These are phyloP conservation scores for Phialophora macrospora DNA, from an alignment of 2,329 filamentous ascomycete genomes.

Conservation along the genomic window DNA sequence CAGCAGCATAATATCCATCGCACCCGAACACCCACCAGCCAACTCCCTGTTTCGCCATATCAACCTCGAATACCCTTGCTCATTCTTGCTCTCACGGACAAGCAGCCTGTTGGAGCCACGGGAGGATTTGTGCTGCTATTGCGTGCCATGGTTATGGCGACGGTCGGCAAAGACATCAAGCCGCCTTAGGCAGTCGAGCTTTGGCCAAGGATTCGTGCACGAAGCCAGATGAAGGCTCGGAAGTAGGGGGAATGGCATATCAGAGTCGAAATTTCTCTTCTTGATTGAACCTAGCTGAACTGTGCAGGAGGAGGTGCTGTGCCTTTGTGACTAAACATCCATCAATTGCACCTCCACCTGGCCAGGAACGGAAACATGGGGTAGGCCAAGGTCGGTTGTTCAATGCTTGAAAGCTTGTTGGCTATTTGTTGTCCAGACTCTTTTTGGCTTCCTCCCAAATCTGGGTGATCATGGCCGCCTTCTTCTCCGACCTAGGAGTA, in stretches of 20 bases:
- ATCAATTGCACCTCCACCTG: background rate
- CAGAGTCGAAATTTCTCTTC: background rate
- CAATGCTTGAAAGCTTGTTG: background rate
- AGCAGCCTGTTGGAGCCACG: background rate
- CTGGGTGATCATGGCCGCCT: conserved; percentile 25
- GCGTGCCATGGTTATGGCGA: background rate
- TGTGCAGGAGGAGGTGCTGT: background rate
- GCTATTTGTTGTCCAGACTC: conserved; percentile 13
- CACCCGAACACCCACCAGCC: background rate
- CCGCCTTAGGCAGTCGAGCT: background rate
- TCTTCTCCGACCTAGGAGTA: conserved; percentile 24
- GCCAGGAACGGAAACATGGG: conserved; percentile 6
- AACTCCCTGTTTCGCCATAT: background rate
- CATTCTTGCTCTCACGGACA: background rate
- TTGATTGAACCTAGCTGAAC: background rate
- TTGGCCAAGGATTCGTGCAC: background rate
- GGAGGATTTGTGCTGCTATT: background rate
- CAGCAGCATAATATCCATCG: background rate
- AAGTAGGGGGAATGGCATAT: background rate
- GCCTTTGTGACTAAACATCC: background rate
- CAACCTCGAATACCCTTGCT: background rate
- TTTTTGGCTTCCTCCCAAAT: conserved; percentile 28
- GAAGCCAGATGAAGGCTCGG: background rate
- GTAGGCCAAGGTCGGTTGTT: background rate
- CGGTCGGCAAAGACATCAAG: background rate